phyloP scores from a whole-genome alignment of 345 rosid genomes.

The Lepidium aucheri region DNA sequence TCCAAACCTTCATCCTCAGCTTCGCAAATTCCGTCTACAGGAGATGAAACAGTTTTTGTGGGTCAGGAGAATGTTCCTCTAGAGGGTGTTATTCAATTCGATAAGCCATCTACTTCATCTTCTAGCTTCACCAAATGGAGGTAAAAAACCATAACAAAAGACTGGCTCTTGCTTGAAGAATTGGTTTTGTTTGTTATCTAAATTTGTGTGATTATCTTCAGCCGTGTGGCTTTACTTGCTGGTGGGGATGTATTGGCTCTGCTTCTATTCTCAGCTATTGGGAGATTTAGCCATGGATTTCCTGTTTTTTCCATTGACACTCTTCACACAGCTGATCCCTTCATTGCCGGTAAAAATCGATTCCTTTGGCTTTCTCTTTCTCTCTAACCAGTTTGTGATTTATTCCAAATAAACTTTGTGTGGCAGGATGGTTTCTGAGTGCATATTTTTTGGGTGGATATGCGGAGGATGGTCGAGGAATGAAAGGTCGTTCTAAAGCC shows the following conservation, averaged over 20 bases:
- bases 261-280: conserved; percentile 73
- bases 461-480: conserved; percentile 75
- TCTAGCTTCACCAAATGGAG: conserved; percentile 64
- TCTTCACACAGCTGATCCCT: conserved; percentile 92
- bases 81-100: conserved; percentile 93
- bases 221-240: conserved; percentile 73
- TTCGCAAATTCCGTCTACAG: conserved; percentile 22
- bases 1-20: conserved; percentile 32
- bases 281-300: conserved; percentile 86
- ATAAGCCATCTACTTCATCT: conserved; percentile 48
- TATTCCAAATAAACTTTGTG: neutral
- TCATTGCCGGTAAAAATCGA: conserved; percentile 54
- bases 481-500: conserved; percentile 67
- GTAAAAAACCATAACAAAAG: conserved; percentile 19
- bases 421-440: conserved; percentile 82
- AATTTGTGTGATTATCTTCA: conserved; percentile 1
- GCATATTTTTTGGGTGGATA: conserved; percentile 93
- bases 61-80: conserved; percentile 61
- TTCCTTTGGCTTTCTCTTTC: neutral
- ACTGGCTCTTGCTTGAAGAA: neutral
- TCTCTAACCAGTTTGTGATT: neutral
- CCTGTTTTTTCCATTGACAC: conserved; percentile 55
- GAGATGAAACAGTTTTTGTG: conserved; percentile 44
- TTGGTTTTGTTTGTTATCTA: neutral
- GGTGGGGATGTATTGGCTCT: conserved; percentile 88